These are phyloP conservation scores for Magnolia kwangsiensis DNA, from an alignment of 164 flowering plant genomes.

Conservation along the genomic window DNA sequence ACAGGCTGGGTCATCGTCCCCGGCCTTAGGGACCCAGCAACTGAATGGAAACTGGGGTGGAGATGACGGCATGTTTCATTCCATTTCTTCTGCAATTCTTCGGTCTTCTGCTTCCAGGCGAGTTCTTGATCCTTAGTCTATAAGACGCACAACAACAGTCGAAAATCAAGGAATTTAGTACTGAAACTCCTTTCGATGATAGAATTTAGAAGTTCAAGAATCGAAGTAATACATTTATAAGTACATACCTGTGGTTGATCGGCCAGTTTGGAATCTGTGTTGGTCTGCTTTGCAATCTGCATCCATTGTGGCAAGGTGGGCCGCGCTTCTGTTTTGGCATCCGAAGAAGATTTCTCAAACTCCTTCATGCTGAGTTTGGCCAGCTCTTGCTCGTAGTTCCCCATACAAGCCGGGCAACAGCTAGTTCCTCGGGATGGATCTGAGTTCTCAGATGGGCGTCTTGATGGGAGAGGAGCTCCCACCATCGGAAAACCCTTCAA, in stretches of 20 bases:
- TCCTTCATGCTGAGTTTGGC: conserved; percentile 38
- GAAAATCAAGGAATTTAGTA: background rate
- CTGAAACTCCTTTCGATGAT: background rate
- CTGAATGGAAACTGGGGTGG: conserved; percentile 62
- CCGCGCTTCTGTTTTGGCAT: conserved; percentile 43
- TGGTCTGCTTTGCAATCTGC: conserved; percentile 54
- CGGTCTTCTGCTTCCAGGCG: conserved; percentile 50
- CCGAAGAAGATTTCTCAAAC: conserved; percentile 51
- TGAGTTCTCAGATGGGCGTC: conserved; percentile 39
- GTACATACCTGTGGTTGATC: conserved; percentile 46
- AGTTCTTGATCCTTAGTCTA: conserved; percentile 57
- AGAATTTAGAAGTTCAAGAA: background rate
- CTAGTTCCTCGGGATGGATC: conserved; percentile 39
- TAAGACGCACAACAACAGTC: background rate
- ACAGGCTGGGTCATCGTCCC: conserved; percentile 31
- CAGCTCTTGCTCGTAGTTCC: conserved; percentile 67
- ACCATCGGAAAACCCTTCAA: conserved; percentile 38
- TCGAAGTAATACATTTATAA: background rate
- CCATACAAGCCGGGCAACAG: conserved; percentile 67
- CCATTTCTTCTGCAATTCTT: conserved; percentile 83
- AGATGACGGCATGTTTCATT: conserved; percentile 53
- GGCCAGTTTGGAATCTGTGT: conserved; percentile 18
- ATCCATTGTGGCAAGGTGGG: conserved; percentile 78
- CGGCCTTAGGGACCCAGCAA: conserved; percentile 29
- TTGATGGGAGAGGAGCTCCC: conserved; percentile 24